These are phyloP conservation scores for Candida germanica DNA, from an alignment of 805 yeast genomes.

Conservation along the genomic window DNA sequence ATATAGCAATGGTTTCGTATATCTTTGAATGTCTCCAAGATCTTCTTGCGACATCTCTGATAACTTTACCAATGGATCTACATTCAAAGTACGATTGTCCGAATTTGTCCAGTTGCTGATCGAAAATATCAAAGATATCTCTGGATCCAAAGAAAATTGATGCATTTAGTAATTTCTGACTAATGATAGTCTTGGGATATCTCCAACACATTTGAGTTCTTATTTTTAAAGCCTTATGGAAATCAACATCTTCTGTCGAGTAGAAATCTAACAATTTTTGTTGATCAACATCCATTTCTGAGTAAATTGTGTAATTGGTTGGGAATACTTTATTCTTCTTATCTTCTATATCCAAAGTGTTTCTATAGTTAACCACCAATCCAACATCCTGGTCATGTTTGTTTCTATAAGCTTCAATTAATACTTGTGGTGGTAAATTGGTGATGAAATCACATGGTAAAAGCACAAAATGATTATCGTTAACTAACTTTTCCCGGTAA, in stretches of 20 bases:
- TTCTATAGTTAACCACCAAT: conserved; percentile 71
- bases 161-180: conserved; percentile 72
- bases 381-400: conserved; percentile 67
- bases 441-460: conserved; percentile 94
- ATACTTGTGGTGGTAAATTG: conserved; percentile 84
- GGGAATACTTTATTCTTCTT: conserved; percentile 59
- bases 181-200: conserved; percentile 72
- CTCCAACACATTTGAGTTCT: conserved; percentile 91
- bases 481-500: conserved; percentile 27
- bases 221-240: conserved; percentile 66
- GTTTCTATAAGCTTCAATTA: conserved; percentile 79
- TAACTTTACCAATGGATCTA: conserved; percentile 60
- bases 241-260: conserved; percentile 64
- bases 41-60: conserved; percentile 85
- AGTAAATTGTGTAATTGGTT: conserved; percentile 64
- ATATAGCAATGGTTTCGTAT: conserved; percentile 64
- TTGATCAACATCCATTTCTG: conserved; percentile 45
- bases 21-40: conserved; percentile 77
- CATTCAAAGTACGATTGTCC: conserved; percentile 37
- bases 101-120: conserved; percentile 30
- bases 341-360: conserved; percentile 72
- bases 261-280: conserved; percentile 66
- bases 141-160: conserved; percentile 50
- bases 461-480: conserved; percentile 52
- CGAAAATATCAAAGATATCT: conserved; percentile 51